Percentiles rank a stretch among this genome's conserved stretches.
phyloP scores from a whole-genome alignment of 106 monocot species.

The Gastrodia elata region DNA sequence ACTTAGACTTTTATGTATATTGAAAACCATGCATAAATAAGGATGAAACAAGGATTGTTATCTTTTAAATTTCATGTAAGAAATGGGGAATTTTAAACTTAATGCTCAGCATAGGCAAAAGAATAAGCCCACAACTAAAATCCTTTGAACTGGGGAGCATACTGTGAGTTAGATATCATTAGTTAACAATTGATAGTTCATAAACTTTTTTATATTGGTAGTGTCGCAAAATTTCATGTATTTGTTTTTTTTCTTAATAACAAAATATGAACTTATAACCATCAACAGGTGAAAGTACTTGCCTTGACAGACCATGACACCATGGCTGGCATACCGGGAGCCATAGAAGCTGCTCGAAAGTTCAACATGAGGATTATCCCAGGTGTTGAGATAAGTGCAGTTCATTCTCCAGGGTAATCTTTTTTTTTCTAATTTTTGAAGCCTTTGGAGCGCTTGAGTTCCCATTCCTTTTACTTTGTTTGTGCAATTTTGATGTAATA shows the following conservation, averaged over 20 bases:
- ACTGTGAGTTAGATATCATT: background rate
- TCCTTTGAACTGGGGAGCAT: background rate
- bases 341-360: conserved; percentile 30
- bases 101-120: background rate
- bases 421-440: background rate
- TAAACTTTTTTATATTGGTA: background rate
- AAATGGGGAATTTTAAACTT: background rate
- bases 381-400: conserved; percentile 41
- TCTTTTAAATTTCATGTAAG: background rate
- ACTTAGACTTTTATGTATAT: too few species aligned
- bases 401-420: conserved; percentile 27
- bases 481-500: too few species aligned
- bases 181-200: background rate
- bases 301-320: conserved; percentile 53
- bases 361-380: conserved; percentile 35
- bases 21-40: too few species aligned
- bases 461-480: background rate
- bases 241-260: background rate
- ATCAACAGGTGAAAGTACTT: conserved; percentile 43
- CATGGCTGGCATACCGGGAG: conserved; percentile 38
- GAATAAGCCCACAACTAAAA: background rate
- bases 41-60: background rate
- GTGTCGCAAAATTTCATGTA: background rate
- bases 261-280: background rate
- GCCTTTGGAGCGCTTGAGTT: background rate